phyloP scores from a whole-genome alignment of 129 eudicot genomes.

The Ambrosia trifida region DNA sequence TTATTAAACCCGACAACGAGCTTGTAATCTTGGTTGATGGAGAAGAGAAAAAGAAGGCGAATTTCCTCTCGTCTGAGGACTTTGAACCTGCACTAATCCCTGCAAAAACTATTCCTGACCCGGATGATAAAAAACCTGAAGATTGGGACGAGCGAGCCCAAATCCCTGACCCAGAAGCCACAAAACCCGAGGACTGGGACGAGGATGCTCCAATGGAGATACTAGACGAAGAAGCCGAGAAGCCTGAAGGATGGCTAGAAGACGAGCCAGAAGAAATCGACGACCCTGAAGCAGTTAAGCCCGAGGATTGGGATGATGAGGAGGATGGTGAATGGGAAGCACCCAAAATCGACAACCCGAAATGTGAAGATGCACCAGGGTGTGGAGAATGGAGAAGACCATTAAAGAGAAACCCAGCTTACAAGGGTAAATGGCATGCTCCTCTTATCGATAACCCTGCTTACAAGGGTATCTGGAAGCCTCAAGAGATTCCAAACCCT shows the following conservation, averaged over 20 bases:
- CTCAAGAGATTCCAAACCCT: slow-evolving; percentile 77
- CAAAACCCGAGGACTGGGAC: slow-evolving; percentile 93
- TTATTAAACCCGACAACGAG: slow-evolving; percentile 75
- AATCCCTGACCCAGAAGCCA: slow-evolving; percentile 86
- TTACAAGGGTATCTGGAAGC: slow-evolving; percentile 98
- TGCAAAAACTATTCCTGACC: slow-evolving; percentile 81
- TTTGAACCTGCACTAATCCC: slow-evolving; percentile 91
- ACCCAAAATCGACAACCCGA: slow-evolving; percentile 88
- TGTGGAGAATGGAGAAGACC: slow-evolving; percentile 98
- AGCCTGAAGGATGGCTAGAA: slow-evolving; percentile 95
- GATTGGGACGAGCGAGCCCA: slow-evolving; percentile 95
- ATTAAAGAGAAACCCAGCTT: slow-evolving; percentile 78
- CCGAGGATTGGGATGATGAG: slow-evolving; percentile 97
- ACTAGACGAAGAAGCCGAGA: slow-evolving; percentile 78
- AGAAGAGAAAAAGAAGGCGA: slow-evolving; percentile 94
- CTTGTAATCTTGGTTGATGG: slow-evolving; percentile 72
- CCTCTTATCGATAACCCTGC: slow-evolving; percentile 83
- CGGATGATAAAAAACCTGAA: slow-evolving; percentile 91
- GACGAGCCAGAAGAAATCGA: slow-evolving; percentile 93
- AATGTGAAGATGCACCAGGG: slow-evolving; percentile 77
- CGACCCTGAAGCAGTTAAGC: slow-evolving; percentile 87
- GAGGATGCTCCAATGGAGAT: slow-evolving; percentile 98
- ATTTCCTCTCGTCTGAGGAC: slow-evolving; percentile 67
- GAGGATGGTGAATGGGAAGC: slow-evolving; percentile 99
- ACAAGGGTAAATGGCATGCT: slow-evolving; percentile 94